Evolutionary conservation across 345 rosid genomes (phyloP).

Genomic region (Lumnitzera racemosa): DNA sequence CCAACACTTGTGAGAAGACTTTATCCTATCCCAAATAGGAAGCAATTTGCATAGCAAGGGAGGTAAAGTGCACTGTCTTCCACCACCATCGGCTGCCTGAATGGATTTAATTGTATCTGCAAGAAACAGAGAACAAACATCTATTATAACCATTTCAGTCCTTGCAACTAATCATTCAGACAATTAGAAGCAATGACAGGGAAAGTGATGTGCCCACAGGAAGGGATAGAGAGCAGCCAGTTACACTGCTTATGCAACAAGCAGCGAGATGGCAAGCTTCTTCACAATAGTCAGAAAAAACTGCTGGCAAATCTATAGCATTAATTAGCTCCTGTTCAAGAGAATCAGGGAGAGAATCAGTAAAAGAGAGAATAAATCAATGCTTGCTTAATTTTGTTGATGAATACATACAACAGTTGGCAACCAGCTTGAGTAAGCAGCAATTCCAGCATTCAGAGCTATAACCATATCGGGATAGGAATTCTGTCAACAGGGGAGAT

Average conservation of each 20-base stretch:
- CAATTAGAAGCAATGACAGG: not conserved
- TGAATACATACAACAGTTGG: constrained; percentile 56
- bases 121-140: constrained; percentile 9
- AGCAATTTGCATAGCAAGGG: constrained; percentile 94
- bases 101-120: constrained; percentile 84
- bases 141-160: constrained; percentile 3
- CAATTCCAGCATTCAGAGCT: constrained; percentile 83
- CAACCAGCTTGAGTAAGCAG: constrained; percentile 82
- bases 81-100: constrained; percentile 88
- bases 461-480: constrained; percentile 61
- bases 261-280: constrained; percentile 92
- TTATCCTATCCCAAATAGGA: constrained; percentile 56
- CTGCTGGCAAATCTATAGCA: constrained; percentile 56
- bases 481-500: constrained; percentile 33
- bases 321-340: constrained; percentile 60
- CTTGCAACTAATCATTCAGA: not conserved
- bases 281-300: constrained; percentile 92
- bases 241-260: constrained; percentile 41
- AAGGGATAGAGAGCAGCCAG: constrained; percentile 42
- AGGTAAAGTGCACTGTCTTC: constrained; percentile 60
- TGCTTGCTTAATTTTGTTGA: not conserved
- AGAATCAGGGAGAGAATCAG: constrained; percentile 4
- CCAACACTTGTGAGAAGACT: not conserved
- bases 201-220: constrained; percentile 30
- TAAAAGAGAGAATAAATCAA: not conserved